Evolutionary conservation across 495 filamentous ascomycete genomes (phyloP), one percentile per base, ranked within the genome.

Genomic region (Neurospora sp.): DNA sequence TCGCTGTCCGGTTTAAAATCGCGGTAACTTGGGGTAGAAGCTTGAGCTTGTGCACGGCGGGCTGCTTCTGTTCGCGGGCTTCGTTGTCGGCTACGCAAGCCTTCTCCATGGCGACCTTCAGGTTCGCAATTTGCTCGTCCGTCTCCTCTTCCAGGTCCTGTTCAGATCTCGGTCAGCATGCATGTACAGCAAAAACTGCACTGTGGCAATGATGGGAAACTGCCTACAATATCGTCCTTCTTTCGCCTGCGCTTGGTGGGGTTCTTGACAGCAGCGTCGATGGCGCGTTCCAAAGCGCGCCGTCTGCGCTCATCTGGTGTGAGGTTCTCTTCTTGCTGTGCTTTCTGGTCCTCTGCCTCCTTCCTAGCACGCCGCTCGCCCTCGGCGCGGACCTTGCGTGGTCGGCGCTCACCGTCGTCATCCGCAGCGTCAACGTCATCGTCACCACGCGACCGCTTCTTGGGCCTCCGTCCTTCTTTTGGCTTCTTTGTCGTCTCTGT

Each of bases 1-100:
- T 87, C 61, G 91, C 93, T 78, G 94, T 94, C 74, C 94, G 93
- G 80, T 93, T 97, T 44, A 99, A 87, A 8, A 98, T 85, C 61
- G 88, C 88, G 35, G 94, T 90, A 7, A 99, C 96, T 80, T 98
- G 93, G 9, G 96, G 94, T 40, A 99, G 90, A 80, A 99, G 91
- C 81, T 93, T 92, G 44, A 99, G 88, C 81, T 99, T 99, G 82
- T 97, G 90, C 75, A 93, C 89, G 41, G 95, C 96, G 3, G 93
- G 92, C 78, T 92, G 84, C 73, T 90, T 90, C 41, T 89, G 84
- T 41, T 91, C 87, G 74, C 95, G 92, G 42, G 90, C 93, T 39
- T 89, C 85, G 72, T 92, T 93, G 80, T 99, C 96, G 70, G 89
- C 88, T 80, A 93, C 87, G 71, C 95, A 97, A 16, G 96, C 96